phyloP scores from a whole-genome alignment of 2,329 filamentous ascomycete genomes.

The Trichoderma cornu-damae region DNA sequence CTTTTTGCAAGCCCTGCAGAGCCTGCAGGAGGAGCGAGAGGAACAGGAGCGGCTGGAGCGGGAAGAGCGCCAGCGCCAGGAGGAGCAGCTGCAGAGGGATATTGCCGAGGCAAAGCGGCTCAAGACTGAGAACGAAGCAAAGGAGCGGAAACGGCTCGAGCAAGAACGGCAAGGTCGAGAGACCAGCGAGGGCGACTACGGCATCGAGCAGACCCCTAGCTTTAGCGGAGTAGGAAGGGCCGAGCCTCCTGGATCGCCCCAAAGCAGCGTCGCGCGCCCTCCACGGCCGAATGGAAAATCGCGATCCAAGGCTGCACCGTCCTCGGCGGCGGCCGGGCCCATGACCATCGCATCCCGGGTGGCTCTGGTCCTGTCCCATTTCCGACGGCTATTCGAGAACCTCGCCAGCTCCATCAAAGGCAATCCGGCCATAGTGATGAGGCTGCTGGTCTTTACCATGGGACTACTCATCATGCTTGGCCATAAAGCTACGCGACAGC shows the following conservation, averaged over 20 bases:
- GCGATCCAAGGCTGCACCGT: conserved; percentile 29
- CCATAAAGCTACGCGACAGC: conserved; percentile 67
- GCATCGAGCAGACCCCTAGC: conserved; percentile 54
- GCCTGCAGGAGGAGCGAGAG: conserved; percentile 76
- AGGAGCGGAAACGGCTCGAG: conserved; percentile 48
- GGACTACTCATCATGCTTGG: conserved; percentile 73
- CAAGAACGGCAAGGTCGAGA: conserved; percentile 48
- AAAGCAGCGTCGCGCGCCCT: conserved; percentile 33
- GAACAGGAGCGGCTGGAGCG: conserved; percentile 62
- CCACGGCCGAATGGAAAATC: conserved; percentile 23
- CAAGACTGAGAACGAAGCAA: conserved; percentile 55
- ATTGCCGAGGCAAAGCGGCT: conserved; percentile 53
- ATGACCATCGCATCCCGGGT: conserved; percentile 45
- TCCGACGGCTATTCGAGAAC: conserved; percentile 48
- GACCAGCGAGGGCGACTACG: conserved; percentile 62
- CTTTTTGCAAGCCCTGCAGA: conserved; percentile 80
- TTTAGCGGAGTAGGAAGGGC: conserved; percentile 34
- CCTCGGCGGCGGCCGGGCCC: conserved; percentile 28
- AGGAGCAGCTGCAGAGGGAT: conserved; percentile 52
- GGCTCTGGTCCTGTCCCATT: conserved; percentile 47
- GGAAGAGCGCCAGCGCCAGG: conserved; percentile 52
- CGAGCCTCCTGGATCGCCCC: conserved; percentile 30
- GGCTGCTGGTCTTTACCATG: conserved; percentile 71
- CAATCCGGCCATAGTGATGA: conserved; percentile 54
- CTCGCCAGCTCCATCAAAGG: conserved; percentile 47